Evolutionary conservation across 192 early-diverging fungal genomes (phyloP).

Genomic region (Phlyctochytrium planicorne): DNA sequence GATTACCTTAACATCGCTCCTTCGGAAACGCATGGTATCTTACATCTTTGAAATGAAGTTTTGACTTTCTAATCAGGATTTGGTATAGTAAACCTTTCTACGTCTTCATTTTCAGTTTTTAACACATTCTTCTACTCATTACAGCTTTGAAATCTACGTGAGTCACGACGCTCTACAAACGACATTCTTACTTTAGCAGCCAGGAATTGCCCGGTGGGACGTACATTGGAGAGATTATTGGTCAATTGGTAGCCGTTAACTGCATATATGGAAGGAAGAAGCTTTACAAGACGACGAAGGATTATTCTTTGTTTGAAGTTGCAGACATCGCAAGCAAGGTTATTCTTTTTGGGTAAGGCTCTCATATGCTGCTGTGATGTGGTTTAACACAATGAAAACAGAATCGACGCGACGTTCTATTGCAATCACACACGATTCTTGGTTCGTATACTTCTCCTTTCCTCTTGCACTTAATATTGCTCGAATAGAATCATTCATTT

Average conservation of each 20-base stretch:
- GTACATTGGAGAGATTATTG: not conserved
- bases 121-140: not conserved
- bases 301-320: too few relatives aligned
- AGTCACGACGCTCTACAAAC: too few relatives aligned
- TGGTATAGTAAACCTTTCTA: too few relatives aligned
- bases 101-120: too few relatives aligned
- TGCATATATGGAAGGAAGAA: not conserved
- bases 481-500: not conserved
- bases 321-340: too few relatives aligned
- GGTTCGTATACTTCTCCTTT: not conserved
- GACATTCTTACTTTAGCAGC: too few relatives aligned
- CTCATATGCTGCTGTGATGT: not conserved
- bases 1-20: not conserved
- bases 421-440: not conserved
- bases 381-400: not conserved
- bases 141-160: not conserved
- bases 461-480: not conserved
- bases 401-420: not conserved
- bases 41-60: not conserved
- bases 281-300: too few relatives aligned
- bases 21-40: not conserved
- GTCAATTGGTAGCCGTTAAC: not conserved
- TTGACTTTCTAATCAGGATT: not conserved
- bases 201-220: too few relatives aligned
- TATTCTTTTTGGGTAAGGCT: not conserved